Evolutionary conservation across 208 protist species (phyloP).

Genomic region (Leishmania tarentolae): DNA sequence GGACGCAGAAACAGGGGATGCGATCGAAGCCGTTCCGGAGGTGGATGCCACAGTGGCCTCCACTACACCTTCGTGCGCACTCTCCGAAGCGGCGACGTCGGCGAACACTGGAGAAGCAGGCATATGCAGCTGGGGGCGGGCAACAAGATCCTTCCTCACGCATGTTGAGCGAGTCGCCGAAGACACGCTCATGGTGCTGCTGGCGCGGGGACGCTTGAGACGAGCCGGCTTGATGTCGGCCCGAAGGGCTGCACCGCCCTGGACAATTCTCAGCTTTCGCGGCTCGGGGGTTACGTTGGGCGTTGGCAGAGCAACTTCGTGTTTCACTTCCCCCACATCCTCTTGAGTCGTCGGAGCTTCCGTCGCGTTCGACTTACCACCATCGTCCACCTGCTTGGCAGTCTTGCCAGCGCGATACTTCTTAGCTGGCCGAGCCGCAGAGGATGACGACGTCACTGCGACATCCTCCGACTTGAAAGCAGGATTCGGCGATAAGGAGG

Average conservation of each 20-base stretch:
- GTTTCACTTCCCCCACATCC: background rate
- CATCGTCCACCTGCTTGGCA: background rate
- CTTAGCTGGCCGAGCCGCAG: conserved; percentile 1
- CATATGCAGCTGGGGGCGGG: conserved; percentile 10
- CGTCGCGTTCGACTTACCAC: background rate
- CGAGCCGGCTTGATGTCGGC: background rate
- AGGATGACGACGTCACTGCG: background rate
- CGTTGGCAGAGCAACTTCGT: background rate
- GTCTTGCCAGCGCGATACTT: conserved; percentile 1
- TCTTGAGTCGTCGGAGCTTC: background rate
- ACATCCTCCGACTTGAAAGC: background rate
- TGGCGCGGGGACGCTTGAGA: conserved; percentile 14
- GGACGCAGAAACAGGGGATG: background rate
- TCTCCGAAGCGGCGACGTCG: background rate
- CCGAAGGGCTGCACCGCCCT: conserved; percentile 24
- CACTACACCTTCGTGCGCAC: background rate
- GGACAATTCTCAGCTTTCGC: conserved; percentile 21
- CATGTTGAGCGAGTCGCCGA: background rate
- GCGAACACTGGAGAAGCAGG: conserved; percentile 20
- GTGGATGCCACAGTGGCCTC: background rate
- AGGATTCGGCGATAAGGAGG: background rate
- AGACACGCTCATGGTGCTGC: background rate
- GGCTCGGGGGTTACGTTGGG: conserved; percentile 5
- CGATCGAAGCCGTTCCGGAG: background rate
- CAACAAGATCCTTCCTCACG: background rate